phyloP scores from a whole-genome alignment of 202 grass and related monocot genomes.

The Cymbopogon flexuosus region DNA sequence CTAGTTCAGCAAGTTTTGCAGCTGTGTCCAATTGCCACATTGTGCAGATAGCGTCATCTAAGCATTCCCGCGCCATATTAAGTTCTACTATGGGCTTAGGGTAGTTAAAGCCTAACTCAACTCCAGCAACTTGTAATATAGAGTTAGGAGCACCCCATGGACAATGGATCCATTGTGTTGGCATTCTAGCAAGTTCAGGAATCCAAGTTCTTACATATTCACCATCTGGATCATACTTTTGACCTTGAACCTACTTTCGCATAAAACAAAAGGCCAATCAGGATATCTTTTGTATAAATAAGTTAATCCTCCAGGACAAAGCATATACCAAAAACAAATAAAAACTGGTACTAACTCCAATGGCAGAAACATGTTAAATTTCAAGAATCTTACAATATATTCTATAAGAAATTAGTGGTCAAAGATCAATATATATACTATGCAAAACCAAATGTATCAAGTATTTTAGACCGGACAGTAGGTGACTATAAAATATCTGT shows the following conservation, averaged over 20 bases:
- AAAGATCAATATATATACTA: not conserved
- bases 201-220: conserved; percentile 89
- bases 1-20: conserved; percentile 44
- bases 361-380: not conserved
- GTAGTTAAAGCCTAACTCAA: conserved; percentile 79
- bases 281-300: conserved; percentile 4
- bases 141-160: conserved; percentile 76
- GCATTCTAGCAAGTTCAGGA: conserved; percentile 80
- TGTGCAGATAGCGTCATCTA: conserved; percentile 64
- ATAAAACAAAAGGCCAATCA: conserved; percentile 24
- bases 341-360: not conserved
- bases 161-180: conserved; percentile 81
- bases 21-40: conserved; percentile 84
- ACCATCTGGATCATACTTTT: conserved; percentile 75
- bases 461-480: not conserved
- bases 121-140: conserved; percentile 64
- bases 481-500: not conserved
- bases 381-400: not conserved
- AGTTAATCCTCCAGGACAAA: not conserved
- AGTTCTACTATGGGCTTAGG: conserved; percentile 76
- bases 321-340: not conserved
- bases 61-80: conserved; percentile 46
- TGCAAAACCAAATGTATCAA: not conserved
- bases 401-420: not conserved
- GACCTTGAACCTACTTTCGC: conserved; percentile 64